A percentile compares a stretch with the other conserved stretches of the same genome.
These are phyloP conservation scores for Tremella mesenterica DNA, from an alignment of 768 basidiomycete genomes.

Conservation along the genomic window DNA sequence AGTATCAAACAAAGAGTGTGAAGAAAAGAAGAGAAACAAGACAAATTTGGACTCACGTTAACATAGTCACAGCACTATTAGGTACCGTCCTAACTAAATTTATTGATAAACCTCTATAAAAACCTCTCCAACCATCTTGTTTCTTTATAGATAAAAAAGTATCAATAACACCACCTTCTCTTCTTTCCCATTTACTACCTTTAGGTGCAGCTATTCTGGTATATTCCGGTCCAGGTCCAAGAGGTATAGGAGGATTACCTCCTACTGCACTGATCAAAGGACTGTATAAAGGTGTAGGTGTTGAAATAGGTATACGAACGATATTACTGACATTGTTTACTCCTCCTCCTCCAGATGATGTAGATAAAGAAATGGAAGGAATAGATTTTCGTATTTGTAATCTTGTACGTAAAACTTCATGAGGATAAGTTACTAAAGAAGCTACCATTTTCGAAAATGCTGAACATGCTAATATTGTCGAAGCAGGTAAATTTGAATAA, in stretches of 20 bases:
- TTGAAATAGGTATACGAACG: not conserved
- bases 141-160: conserved; percentile 63
- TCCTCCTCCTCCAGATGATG: not conserved
- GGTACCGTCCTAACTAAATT: conserved; percentile 93
- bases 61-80: conserved; percentile 88
- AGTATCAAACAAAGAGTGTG: no score
- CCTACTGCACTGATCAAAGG: conserved; percentile 53
- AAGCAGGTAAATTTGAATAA: conserved; percentile 49
- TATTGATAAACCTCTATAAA: conserved; percentile 89
- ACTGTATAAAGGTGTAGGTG: conserved; percentile 48
- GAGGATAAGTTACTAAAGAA: conserved; percentile 89
- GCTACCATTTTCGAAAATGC: conserved; percentile 94
- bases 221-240: not conserved
- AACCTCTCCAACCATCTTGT: conserved; percentile 77
- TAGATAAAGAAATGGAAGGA: not conserved
- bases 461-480: conserved; percentile 74
- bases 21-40: no score
- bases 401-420: conserved; percentile 97
- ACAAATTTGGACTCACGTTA: conserved; percentile 58
- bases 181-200: not conserved
- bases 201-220: not conserved
- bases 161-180: conserved; percentile 57
- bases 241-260: conserved; percentile 27
- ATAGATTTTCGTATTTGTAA: conserved; percentile 57
- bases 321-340: not conserved